Base-by-base conservation (phyloP, 2,329 filamentous ascomycete species). In the Sarocladiaceae sp. region DNA sequence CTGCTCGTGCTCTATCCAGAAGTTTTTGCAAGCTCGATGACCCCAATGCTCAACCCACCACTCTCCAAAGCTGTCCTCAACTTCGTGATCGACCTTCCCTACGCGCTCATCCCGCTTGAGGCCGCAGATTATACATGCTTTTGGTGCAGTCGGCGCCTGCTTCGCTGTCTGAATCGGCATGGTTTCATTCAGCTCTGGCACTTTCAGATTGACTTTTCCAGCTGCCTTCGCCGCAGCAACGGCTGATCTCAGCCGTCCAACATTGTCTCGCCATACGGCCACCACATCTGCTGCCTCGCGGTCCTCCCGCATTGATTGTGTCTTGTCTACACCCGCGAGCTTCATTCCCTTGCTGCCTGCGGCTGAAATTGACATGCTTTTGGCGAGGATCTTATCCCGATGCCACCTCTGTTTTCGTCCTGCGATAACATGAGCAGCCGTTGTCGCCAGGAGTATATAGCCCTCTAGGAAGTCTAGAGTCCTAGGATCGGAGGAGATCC, bases 1-100 rank as follows among this genome's bases (percentile, higher is more conserved):
- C 51, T 76, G 76, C 66, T 88, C 88, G 66, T 95, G 86, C 60
- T 86, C 77, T 54, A 86, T 72, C 93, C 93, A 97, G 63, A 96
- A 96, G 56, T 87, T 86, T 65, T 82, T 82, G 69, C 93, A 97
- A 18, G 82, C 80, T 56, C 82, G 74, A 68, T 92, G 88, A 0
- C 87, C 90, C 87, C 90, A 92, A 66, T 93, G 86, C 42, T 97
- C 91, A 37, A 87, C 76, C 93, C 93, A 97, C 90, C 91, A 97
- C 72, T 97, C 93, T 12, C 90, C 91, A 74, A 97, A 97, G 66
- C 88, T 91, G 67, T 97, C 93, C 61, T 93, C 85, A 8, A 95
- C 83, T 23, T 85, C 78, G 50, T 84, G 73, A 62, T 96, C 91
- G 29, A 94, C 80, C 62, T 85, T 90, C 18, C 73, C 68, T 11